These are phyloP conservation scores for Fraxinus pennsylvanica DNA, from an alignment of 257 asterid genomes.

Conservation along the genomic window DNA sequence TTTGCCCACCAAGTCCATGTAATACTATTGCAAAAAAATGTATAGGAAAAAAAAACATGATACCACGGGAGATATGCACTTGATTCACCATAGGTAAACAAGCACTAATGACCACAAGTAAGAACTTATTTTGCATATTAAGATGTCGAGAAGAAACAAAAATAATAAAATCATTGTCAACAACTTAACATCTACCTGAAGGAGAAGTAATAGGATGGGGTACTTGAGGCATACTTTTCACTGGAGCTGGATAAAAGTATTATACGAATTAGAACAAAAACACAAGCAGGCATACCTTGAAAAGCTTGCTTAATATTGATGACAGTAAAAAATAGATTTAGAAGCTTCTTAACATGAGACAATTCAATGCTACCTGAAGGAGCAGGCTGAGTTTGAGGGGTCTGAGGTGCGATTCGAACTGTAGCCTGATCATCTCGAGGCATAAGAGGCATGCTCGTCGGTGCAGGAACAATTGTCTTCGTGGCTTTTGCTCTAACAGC, in stretches of 20 bases:
- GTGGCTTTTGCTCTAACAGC: slow-evolving; percentile 74
- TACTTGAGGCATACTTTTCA: slow-evolving; percentile 51
- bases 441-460: slow-evolving; percentile 40
- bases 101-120: not conserved
- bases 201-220: slow-evolving; percentile 57
- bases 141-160: not conserved
- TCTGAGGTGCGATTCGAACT: slow-evolving; percentile 50
- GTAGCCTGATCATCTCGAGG: slow-evolving; percentile 54
- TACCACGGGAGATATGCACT: not conserved
- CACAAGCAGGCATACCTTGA: slow-evolving; percentile 10
- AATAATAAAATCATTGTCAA: not conserved
- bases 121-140: not conserved
- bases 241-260: slow-evolving; percentile 38
- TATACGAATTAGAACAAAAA: slow-evolving; percentile 11
- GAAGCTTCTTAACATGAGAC: slow-evolving; percentile 1
- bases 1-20: not conserved
- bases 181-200: slow-evolving; percentile 45
- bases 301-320: slow-evolving; percentile 5
- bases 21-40: not conserved
- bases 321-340: not conserved
- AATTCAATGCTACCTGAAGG: slow-evolving; percentile 38
- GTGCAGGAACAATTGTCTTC: slow-evolving; percentile 56
- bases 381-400: slow-evolving; percentile 40
- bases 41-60: not conserved
- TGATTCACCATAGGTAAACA: not conserved